Evolutionary conservation across 768 basidiomycete species (phyloP).

Genomic region (Neoboletus subvelutipes): DNA sequence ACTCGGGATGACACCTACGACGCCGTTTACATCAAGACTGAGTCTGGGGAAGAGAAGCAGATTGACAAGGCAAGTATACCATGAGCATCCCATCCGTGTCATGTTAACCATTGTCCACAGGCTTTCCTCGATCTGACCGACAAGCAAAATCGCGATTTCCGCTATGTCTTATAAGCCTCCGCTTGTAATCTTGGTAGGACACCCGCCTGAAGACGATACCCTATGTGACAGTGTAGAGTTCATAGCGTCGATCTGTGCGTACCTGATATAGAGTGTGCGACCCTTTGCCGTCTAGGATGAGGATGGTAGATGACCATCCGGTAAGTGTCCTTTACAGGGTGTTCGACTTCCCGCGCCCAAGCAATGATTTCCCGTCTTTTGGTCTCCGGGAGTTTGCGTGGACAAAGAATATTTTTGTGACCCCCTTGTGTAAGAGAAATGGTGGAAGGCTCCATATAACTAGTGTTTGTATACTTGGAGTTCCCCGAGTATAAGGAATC

Average conservation of each 20-base stretch:
- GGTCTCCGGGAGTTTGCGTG: constrained; percentile 7
- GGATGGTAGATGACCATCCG: constrained; percentile 13
- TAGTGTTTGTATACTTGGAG: constrained; percentile 1
- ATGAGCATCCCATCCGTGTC: background rate
- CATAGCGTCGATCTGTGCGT: constrained; percentile 9
- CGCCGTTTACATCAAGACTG: constrained; percentile 59
- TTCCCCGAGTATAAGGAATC: constrained; percentile 9
- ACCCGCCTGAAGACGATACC: background rate
- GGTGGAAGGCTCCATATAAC: constrained; percentile 9
- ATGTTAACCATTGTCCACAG: constrained; percentile 31
- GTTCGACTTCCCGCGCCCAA: constrained; percentile 22
- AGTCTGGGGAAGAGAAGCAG: constrained; percentile 48
- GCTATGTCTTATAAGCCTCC: constrained; percentile 53
- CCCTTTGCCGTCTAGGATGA: background rate
- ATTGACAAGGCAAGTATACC: constrained; percentile 56
- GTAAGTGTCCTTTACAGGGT: constrained; percentile 27
- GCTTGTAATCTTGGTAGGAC: background rate
- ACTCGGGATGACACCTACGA: constrained; percentile 55
- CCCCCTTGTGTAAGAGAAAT: constrained; percentile 3
- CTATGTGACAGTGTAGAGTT: constrained; percentile 6
- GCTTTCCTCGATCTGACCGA: constrained; percentile 79
- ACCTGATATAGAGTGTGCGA: background rate
- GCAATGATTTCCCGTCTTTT: constrained; percentile 18
- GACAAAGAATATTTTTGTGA: background rate
- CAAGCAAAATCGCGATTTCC: constrained; percentile 69